phyloP scores from a whole-genome alignment of 163 green algal genomes.

The Chlorella variabilis region DNA sequence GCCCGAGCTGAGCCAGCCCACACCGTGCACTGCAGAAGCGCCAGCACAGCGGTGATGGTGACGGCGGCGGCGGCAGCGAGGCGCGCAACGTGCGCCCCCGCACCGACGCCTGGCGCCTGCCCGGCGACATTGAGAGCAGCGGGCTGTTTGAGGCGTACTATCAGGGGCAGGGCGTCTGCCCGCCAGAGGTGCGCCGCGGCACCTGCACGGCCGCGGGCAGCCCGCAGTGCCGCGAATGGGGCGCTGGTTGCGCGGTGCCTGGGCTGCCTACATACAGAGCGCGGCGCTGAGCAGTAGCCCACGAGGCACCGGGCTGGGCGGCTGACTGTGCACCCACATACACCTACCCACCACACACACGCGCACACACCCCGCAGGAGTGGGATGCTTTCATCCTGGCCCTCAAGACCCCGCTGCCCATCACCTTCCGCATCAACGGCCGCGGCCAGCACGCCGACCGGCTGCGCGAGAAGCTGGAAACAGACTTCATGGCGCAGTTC shows the following conservation, averaged over 20 bases:
- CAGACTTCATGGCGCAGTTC: slow-evolving; percentile 80
- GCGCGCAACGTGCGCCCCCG: slow-evolving; percentile 26
- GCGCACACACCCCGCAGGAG: too few relatives aligned
- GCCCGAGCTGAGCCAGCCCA: background rate
- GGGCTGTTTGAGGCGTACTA: slow-evolving; percentile 95
- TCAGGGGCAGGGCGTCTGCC: slow-evolving; percentile 60
- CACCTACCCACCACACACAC: too few relatives aligned
- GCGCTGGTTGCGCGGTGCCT: too few relatives aligned
- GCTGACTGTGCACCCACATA: background rate
- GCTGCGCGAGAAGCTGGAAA: slow-evolving; percentile 83
- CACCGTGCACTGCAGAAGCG: slow-evolving; percentile 37
- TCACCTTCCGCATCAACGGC: slow-evolving; percentile 99
- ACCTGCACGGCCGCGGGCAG: too few relatives aligned
- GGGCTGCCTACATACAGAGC: too few relatives aligned
- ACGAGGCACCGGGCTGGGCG: too few relatives aligned
- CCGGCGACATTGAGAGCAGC: slow-evolving; percentile 53
- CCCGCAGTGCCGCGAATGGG: too few relatives aligned
- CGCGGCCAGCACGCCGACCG: slow-evolving; percentile 83
- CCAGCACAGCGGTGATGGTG: slow-evolving; percentile 2
- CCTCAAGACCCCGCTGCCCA: slow-evolving; percentile 85
- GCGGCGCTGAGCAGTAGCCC: too few relatives aligned
- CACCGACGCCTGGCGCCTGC: slow-evolving; percentile 14
- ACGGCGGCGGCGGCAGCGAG: background rate
- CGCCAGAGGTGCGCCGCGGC: slow-evolving; percentile 32
- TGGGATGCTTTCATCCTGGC: slow-evolving; percentile 89